These are phyloP conservation scores for Multifurca ochricompacta DNA, from an alignment of 768 basidiomycete genomes.

Conservation along the genomic window DNA sequence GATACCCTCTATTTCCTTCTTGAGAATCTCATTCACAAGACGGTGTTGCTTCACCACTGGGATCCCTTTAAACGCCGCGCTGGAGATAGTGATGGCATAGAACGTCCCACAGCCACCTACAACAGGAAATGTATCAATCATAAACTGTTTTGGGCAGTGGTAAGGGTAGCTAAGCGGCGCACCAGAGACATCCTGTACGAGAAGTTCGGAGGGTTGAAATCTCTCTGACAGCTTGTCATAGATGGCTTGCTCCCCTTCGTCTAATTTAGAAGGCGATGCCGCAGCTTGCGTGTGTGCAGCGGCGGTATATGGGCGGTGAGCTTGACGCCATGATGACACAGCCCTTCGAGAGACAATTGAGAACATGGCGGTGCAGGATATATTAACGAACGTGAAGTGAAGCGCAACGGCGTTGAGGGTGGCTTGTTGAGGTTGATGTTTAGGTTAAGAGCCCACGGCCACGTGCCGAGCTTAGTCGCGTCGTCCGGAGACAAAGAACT, in stretches of 20 bases:
- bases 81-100: slow-evolving; percentile 86
- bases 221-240: slow-evolving; percentile 60
- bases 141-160: background rate
- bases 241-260: slow-evolving; percentile 65
- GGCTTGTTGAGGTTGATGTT: no score
- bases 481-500: background rate
- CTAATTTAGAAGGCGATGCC: slow-evolving; percentile 24
- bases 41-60: slow-evolving; percentile 89
- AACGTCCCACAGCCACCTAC: slow-evolving; percentile 95
- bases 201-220: slow-evolving; percentile 73
- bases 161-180: slow-evolving; percentile 23
- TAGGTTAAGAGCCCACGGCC: background rate
- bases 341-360: slow-evolving; percentile 23
- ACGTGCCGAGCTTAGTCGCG: background rate
- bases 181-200: slow-evolving; percentile 97
- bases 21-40: slow-evolving; percentile 77
- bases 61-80: slow-evolving; percentile 78
- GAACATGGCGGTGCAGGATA: slow-evolving; percentile 22
- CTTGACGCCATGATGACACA: slow-evolving; percentile 11
- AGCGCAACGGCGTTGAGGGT: no score
- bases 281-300: slow-evolving; percentile 10
- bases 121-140: background rate
- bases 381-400: background rate
- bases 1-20: slow-evolving; percentile 83
- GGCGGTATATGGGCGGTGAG: slow-evolving; percentile 20